phyloP scores from a whole-genome alignment of 106 monocot genomes.

The Dendrobium chrysotoxum region DNA sequence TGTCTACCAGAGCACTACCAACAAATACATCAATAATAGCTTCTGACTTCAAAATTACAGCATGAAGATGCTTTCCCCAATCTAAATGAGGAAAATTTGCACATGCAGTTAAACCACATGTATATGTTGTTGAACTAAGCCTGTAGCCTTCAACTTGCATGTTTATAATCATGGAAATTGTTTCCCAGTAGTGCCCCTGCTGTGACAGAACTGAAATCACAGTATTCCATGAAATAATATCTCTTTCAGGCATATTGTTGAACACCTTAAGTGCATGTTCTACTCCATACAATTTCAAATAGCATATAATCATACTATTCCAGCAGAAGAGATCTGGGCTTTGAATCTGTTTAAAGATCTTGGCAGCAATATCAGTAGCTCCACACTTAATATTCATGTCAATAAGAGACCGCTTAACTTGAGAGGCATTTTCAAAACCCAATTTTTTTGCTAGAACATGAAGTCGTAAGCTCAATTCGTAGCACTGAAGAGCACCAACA shows the following conservation, averaged over 20 bases:
- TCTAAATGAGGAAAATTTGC: constrained; percentile 36
- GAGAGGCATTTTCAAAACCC: constrained; percentile 26
- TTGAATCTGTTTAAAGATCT: constrained; percentile 38
- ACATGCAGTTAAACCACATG: constrained; percentile 53
- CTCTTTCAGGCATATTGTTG: constrained; percentile 47
- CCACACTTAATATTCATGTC: constrained; percentile 80
- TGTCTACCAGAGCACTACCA: constrained; percentile 67
- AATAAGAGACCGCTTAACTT: constrained; percentile 39
- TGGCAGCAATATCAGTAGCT: constrained; percentile 27
- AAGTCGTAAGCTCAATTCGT: constrained; percentile 35
- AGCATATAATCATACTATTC: constrained; percentile 72
- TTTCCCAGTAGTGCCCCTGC: constrained; percentile 25
- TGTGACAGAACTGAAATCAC: constrained; percentile 56
- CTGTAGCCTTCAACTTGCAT: constrained; percentile 41
- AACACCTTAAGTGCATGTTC: constrained; percentile 46
- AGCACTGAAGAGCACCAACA: constrained; percentile 30
- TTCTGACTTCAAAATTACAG: constrained; percentile 34
- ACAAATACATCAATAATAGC: constrained; percentile 39
- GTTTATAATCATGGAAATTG: constrained; percentile 40
- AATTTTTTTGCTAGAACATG: constrained; percentile 54
- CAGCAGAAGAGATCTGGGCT: constrained; percentile 53
- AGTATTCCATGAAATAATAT: constrained; percentile 79
- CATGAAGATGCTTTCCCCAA: constrained; percentile 78
- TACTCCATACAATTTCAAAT: constrained; percentile 31
- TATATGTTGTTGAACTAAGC: constrained; percentile 59